These are phyloP conservation scores for Ampelomyces quisqualis DNA, from an alignment of 2,329 filamentous ascomycete genomes.

Conservation along the genomic window DNA sequence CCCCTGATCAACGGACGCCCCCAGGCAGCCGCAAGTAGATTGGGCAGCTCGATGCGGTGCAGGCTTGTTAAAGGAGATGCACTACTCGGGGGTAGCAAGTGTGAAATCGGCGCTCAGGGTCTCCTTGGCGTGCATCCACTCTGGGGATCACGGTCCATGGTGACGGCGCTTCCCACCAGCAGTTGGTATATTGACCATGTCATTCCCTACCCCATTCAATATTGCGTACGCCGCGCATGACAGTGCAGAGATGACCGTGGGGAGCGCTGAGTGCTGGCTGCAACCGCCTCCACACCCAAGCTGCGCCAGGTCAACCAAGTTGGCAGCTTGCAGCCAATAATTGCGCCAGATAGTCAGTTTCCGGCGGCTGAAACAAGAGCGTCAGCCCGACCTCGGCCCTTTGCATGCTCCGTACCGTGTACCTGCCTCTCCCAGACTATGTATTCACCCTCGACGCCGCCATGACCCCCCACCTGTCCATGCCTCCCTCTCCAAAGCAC, in stretches of 20 bases:
- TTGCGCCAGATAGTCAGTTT: slow-evolving; percentile 17
- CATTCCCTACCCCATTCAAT: no score
- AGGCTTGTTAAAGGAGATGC: neutral
- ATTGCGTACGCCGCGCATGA: no score
- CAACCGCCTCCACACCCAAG: slow-evolving; percentile 17
- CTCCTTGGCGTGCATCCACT: slow-evolving; percentile 2
- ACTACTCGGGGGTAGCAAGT: slow-evolving; percentile 2
- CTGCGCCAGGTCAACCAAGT: slow-evolving; percentile 25
- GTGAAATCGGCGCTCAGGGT: slow-evolving; percentile 1
- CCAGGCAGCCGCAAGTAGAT: slow-evolving; percentile 1
- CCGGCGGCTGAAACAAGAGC: slow-evolving; percentile 40
- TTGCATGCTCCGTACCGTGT: no score
- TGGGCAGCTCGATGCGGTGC: neutral
- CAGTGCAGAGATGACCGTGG: no score
- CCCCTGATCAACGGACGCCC: neutral
- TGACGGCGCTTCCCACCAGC: neutral
- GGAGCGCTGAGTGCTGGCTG: no score
- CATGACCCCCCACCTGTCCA: slow-evolving; percentile 29
- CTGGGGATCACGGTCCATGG: neutral
- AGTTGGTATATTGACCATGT: no score
- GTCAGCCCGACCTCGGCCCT: slow-evolving; percentile 14
- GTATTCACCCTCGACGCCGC: slow-evolving; percentile 29
- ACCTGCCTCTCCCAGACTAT: no score
- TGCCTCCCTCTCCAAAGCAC: slow-evolving; percentile 18
- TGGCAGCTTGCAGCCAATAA: slow-evolving; percentile 25